Conservation (phyloP, 2,329 filamentous ascomycete genomes). For the Pseudohalonectria lignicola region DNA sequence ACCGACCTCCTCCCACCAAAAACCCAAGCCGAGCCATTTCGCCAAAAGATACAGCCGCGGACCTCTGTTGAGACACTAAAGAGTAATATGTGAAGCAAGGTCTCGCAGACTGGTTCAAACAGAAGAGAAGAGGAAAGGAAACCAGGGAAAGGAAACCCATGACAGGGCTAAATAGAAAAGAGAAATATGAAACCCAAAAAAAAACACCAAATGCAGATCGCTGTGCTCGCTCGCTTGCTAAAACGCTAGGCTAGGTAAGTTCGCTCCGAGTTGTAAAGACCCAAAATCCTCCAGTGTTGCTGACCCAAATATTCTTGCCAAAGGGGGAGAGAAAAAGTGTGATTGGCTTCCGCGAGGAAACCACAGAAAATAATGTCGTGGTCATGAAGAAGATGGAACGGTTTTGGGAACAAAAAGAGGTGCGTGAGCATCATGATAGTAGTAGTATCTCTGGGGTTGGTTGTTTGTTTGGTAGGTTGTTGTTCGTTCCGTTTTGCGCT, state of each 20-base stretch:
- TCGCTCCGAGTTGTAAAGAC: too few species aligned
- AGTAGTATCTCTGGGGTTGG: constrained; percentile 21
- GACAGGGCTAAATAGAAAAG: constrained; percentile 16
- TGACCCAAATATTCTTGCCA: not conserved
- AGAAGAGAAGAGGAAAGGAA: too few species aligned
- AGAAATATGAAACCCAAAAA: constrained; percentile 21
- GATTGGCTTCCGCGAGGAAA: not conserved
- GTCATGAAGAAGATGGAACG: constrained; percentile 12
- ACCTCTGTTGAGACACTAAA: too few species aligned
- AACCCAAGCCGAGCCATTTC: too few species aligned
- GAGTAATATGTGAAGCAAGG: too few species aligned
- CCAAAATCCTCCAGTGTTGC: not conserved
- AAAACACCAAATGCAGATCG: constrained; percentile 16
- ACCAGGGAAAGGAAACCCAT: constrained; percentile 13
- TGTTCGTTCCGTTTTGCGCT: not conserved
- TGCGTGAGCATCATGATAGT: constrained; percentile 34
- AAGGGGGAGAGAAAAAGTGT: not conserved
- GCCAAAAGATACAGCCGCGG: too few species aligned
- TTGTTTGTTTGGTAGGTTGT: constrained; percentile 17
- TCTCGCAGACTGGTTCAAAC: too few species aligned
- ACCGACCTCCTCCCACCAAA: too few species aligned
- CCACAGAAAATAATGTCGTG: constrained; percentile 10
- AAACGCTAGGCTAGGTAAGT: too few species aligned
- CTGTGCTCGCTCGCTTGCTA: constrained; percentile 12
- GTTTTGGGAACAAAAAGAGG: constrained; percentile 14